Evolutionary conservation across 495 filamentous ascomycete genomes (phyloP), one percentile per base, ranked within the genome.

Genomic region (Paragyromitra xinjiangensis): DNA sequence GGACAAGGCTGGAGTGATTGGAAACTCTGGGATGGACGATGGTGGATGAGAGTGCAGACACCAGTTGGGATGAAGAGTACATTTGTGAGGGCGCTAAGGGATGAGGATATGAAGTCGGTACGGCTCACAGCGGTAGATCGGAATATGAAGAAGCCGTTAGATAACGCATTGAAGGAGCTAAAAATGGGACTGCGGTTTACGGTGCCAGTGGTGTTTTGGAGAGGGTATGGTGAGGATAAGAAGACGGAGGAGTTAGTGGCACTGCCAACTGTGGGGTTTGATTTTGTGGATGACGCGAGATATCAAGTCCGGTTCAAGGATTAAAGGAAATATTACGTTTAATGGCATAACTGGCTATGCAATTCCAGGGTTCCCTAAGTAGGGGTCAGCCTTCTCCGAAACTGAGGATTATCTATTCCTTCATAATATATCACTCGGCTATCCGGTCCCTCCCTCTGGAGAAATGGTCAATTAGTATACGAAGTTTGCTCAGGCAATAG

Each of bases 11-110:
- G 84, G 85, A 82, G 78, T n/a, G 40, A 71, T 0, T 90, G 87
- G 87, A 77, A 77, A 2, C 85, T 95, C 0, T 97, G 90, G 88
- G 95, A 98, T 82, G 88, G 91, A 9, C 88, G 95, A 8, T 97
- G 88, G 85, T 98, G 95, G 95, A 84, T 97, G 45, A 88, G 90
- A 3, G 51, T 93, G 26, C 53, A 78, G 12, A 67, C 68, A 9
- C 77, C 66, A 50, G 26, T 5, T 2, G 45, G 26, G n/a, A 40
- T 58, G 9, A 56, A 61, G 22, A 56, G 51, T n/a, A 62, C 51
- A 5, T 66, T 56, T 55, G 64, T 74, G 24, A 65, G 78, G 44
- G 55, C 19, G 4, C 69, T 80, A 22, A 51, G 40, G 12, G 39
- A 45, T 4, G 37, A 48, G 11, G 77, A 79, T 75, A 79, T 79